Percentiles rank a stretch among this genome's conserved stretches.
phyloP scores from a whole-genome alignment of 805 yeast genomes.

The Suhomyces tanzawaensis region DNA sequence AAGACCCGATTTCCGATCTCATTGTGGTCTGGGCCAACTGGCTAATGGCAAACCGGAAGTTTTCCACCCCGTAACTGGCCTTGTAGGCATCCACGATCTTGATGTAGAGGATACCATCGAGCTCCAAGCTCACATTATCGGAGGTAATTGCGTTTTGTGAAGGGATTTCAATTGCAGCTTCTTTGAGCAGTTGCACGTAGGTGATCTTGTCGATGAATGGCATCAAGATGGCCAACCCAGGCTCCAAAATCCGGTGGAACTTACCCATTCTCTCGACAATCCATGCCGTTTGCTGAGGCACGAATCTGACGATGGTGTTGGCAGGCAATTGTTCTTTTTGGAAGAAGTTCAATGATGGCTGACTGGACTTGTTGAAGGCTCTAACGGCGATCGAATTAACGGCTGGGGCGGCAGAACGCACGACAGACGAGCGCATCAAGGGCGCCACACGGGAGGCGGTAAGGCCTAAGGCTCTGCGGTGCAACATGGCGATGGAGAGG shows the following conservation, averaged over 20 bases:
- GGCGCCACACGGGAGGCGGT: background rate
- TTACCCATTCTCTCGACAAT: slow-evolving; percentile 90
- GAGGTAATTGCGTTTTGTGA: slow-evolving; percentile 82
- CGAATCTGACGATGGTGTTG: slow-evolving; percentile 72
- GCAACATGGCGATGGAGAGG: too few species aligned
- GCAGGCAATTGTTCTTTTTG: slow-evolving; percentile 67
- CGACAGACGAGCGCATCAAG: background rate
- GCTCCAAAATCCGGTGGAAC: slow-evolving; percentile 61
- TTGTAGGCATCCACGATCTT: slow-evolving; percentile 78
- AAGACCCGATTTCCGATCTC: slow-evolving; percentile 85
- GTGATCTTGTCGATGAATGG: slow-evolving; percentile 76
- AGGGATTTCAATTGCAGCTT: slow-evolving; percentile 82
- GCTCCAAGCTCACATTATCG: slow-evolving; percentile 79
- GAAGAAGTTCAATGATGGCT: slow-evolving; percentile 46
- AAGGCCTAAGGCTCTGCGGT: too few species aligned
- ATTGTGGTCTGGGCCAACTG: slow-evolving; percentile 89
- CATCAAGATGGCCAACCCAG: slow-evolving; percentile 71
- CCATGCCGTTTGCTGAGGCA: slow-evolving; percentile 91
- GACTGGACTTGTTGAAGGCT: background rate
- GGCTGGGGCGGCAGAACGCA: background rate
- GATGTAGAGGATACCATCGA: slow-evolving; percentile 81
- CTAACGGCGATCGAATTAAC: background rate
- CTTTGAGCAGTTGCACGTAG: slow-evolving; percentile 80
- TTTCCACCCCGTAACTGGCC: slow-evolving; percentile 86
- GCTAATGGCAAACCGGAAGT: slow-evolving; percentile 78